Conservation (phyloP, 2,329 filamentous ascomycete species). For the Fusarium redolens region DNA sequence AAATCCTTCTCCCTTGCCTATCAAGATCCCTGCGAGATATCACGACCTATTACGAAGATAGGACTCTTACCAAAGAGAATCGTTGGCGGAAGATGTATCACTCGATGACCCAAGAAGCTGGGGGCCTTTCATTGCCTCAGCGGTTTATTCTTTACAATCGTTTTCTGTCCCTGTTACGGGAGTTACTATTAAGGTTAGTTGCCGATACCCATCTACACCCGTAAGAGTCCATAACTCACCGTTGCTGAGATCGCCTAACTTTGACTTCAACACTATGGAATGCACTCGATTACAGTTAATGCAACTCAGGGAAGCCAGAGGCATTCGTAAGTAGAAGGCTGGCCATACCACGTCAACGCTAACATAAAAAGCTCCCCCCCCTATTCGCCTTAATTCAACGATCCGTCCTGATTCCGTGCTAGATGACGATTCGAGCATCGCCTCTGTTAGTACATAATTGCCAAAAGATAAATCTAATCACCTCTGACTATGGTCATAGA, state of each 20-base stretch:
- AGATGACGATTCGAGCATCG: conserved; percentile 41
- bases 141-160: conserved; percentile 68
- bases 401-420: conserved; percentile 50
- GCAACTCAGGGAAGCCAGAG: conserved; percentile 62
- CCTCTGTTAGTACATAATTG: conserved; percentile 25
- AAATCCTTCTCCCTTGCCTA: conserved; percentile 67
- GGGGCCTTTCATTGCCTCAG: conserved; percentile 61
- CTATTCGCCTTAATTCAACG: conserved; percentile 49
- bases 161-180: conserved; percentile 61
- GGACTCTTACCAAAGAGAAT: conserved; percentile 57
- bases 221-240: conserved; percentile 25
- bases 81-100: conserved; percentile 71
- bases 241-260: conserved; percentile 56
- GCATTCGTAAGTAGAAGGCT: conserved; percentile 58
- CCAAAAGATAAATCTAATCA: not conserved
- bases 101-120: conserved; percentile 63
- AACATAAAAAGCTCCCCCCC: conserved; percentile 49
- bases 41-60: conserved; percentile 62
- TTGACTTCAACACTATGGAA: conserved; percentile 67
- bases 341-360: conserved; percentile 20
- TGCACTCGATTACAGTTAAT: conserved; percentile 60
- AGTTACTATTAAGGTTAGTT: conserved; percentile 63
- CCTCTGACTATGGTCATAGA: conserved; percentile 49
- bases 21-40: conserved; percentile 66
- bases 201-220: not conserved